Base-by-base conservation (phyloP, 768 basidiomycete genomes). In the Agaricus sinodeliciosus region DNA sequence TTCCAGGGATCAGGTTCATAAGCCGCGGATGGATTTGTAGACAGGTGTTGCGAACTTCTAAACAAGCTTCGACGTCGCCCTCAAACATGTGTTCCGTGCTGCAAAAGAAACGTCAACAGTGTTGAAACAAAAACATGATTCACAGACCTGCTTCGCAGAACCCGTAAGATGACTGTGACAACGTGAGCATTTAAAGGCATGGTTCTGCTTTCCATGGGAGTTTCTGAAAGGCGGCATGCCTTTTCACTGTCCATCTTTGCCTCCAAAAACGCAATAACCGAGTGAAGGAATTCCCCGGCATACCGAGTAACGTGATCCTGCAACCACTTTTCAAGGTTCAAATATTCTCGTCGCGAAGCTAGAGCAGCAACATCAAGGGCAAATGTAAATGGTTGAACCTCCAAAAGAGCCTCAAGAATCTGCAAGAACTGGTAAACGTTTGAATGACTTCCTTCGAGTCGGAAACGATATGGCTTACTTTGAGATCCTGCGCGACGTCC, bases 291-390 rank as follows among this genome's bases (percentile, higher is more conserved):
- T 57, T 91, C 90, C 26, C 78, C 78, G 7, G 91, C 92, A 57
- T 94, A 89, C 44, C 77, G 72, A 18, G 82, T 73, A 16, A 94
- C 88, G 61, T 93, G 88, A 65, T 92, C 90, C 12, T 88, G 84
- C 13, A 98, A 75, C 94, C 95, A 99, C 68, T 95, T 94, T 70
- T 96, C 94, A 42, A 99, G 75, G 62, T 99, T 94, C 61, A 98
- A 75, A 63, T 94, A 91, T 67, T 97, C 95, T 59, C 93, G 76
- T 39, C 93, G 85, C 34, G 91, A 93, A 11, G 96, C 95, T 40
- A 96, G 72, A 3, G 94, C 88, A 19, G 96, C 96, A 47, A 97
- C 86, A 66, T 99, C 96, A 41, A 98, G 79, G 1, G 93, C 86
- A 62, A 98, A 91, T 7, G 82, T 81, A 60, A 93, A 92, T 2